These are phyloP conservation scores for Akanthomyces muscarius DNA, from an alignment of 2,329 filamentous ascomycete genomes.

Conservation along the genomic window DNA sequence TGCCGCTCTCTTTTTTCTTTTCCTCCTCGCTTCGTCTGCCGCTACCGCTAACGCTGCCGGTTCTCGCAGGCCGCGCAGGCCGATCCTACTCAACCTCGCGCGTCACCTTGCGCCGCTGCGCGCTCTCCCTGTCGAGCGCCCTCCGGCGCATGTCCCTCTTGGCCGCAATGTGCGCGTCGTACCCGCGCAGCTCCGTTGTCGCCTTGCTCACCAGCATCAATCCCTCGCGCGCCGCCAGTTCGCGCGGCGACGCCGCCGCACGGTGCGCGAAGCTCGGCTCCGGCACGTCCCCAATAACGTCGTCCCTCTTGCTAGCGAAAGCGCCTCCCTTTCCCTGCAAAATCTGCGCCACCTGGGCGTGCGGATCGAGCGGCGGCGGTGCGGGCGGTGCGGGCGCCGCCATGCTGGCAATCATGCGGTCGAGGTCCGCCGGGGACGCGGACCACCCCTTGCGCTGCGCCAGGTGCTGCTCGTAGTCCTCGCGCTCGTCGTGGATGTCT, in stretches of 20 bases:
- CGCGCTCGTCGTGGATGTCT: slow-evolving; percentile 14
- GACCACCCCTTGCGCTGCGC: background rate
- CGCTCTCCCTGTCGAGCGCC: slow-evolving; percentile 20
- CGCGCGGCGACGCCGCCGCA: slow-evolving; percentile 20
- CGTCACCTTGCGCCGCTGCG: background rate
- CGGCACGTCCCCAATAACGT: slow-evolving; percentile 20
- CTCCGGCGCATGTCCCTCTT: slow-evolving; percentile 21
- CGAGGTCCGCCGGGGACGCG: slow-evolving; percentile 17
- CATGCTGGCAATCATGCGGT: slow-evolving; percentile 31
- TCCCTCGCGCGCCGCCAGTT: slow-evolving; percentile 22
- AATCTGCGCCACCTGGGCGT: background rate
- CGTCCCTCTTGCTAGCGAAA: background rate
- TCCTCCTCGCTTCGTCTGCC: background rate
- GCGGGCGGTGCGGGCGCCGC: slow-evolving; percentile 19
- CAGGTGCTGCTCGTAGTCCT: background rate
- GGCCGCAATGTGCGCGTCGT: slow-evolving; percentile 24
- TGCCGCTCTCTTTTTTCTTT: background rate
- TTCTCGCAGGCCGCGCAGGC: background rate
- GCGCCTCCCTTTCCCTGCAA: background rate
- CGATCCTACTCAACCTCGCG: slow-evolving; percentile 3
- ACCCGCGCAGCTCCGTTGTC: slow-evolving; percentile 22
- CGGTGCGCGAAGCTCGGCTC: slow-evolving; percentile 21
- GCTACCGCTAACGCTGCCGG: background rate
- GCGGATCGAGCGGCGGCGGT: background rate
- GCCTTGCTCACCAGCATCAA: slow-evolving; percentile 23